Conservation (phyloP, 352 stramenopile genomes). For the Phytophthora crassamura region DNA sequence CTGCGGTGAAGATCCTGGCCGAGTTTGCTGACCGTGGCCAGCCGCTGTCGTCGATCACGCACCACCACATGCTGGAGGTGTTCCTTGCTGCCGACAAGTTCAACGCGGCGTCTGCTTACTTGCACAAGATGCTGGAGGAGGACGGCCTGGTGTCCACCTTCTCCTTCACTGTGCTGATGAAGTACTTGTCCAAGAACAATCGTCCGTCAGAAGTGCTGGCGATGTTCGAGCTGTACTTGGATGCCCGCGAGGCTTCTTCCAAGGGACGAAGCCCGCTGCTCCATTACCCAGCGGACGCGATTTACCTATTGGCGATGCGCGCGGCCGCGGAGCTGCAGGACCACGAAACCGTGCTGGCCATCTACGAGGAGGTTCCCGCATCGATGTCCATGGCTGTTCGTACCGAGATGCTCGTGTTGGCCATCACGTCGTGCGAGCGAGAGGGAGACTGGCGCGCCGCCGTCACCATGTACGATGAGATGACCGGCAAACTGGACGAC, state of each 20-base stretch:
- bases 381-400: conserved; percentile 62
- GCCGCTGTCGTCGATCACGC: conserved; percentile 60
- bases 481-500: conserved; percentile 60
- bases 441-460: conserved; percentile 76
- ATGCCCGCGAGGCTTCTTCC: conserved; percentile 48
- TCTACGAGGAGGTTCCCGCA: conserved; percentile 59
- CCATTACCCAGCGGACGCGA: conserved; percentile 67
- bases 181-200: conserved; percentile 55
- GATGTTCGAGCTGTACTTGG: conserved; percentile 70
- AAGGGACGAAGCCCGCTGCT: conserved; percentile 64
- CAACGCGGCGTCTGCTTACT: conserved; percentile 47
- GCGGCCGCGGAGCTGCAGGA: conserved; percentile 54
- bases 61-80: conserved; percentile 80
- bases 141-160: conserved; percentile 65
- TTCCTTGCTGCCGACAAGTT: conserved; percentile 70
- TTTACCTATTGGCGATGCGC: conserved; percentile 71
- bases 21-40: conserved; percentile 71
- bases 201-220: conserved; percentile 52
- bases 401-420: conserved; percentile 52
- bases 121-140: conserved; percentile 56
- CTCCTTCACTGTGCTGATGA: conserved; percentile 79
- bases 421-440: conserved; percentile 66
- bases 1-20: conserved; percentile 54
- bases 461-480: conserved; percentile 80
- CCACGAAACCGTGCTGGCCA: conserved; percentile 64